Evolutionary conservation across 2,329 filamentous ascomycete species (phyloP), one percentile per base, ranked within the genome.

Genomic region (Hymenoscyphus salicellus): DNA sequence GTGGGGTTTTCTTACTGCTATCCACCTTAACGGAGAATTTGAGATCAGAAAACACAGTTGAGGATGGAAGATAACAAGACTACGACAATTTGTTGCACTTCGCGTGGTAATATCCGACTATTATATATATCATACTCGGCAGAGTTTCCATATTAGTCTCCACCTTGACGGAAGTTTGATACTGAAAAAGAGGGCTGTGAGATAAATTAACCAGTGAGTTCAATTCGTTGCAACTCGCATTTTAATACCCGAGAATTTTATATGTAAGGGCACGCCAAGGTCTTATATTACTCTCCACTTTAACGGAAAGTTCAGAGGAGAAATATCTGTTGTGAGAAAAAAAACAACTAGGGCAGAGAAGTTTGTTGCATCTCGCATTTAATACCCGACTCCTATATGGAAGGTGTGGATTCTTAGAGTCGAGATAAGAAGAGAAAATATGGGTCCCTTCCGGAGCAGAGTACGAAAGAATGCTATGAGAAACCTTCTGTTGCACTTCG

Each of bases 301-400:
- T 38, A 11, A 38, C 36, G 3, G 36, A 38, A 16, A 38, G 2
- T 38, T 17, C 16, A 14, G 16, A 38, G 16, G 36, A 38, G 33
- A 36, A 36, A 36, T 11, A 11, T 11, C 10, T 8, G 8, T 8
- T 36, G 33, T 8, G 14, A 36, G 41, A 7, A 8, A 46, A 20
- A 20, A n/a, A n/a, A 20, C 41, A 49, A 7, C n/a, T 20, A 17
- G 20, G 46, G 46, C 20, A 52, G 10, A 23, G 20, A 23, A 10
- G 11, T 52, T 11, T 52, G 46, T 52, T 52, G 46, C 46, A 52
- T 20, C 46, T 52, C 46, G 46, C 46, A 52, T 52, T 52, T 52
- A 52, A 52, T 52, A 52, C 20, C 46, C 46, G 46, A 52, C 23
- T 52, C 20, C 14, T 52, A 26, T 52, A 52, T 26, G 46, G 23